Conservation (phyloP, 2,329 filamentous ascomycete species). For the Scedosporium minutisporum region DNA sequence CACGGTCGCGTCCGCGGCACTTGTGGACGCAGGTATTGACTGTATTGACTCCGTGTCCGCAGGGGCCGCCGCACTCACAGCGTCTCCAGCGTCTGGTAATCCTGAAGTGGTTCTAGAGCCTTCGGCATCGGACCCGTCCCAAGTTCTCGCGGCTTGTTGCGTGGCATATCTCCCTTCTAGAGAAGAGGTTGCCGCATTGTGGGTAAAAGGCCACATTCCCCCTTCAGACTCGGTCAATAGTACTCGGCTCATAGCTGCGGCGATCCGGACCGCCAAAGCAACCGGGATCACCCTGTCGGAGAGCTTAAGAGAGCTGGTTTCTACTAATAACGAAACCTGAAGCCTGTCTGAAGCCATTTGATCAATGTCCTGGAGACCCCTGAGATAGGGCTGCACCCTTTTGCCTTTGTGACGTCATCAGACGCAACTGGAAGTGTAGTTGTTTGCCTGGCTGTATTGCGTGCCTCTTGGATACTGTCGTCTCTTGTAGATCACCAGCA, state of each 20-base stretch:
- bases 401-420: too few species aligned
- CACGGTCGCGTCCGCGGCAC: constrained; percentile 83
- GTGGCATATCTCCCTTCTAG: constrained; percentile 79
- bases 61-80: constrained; percentile 69
- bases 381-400: too few species aligned
- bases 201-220: constrained; percentile 68
- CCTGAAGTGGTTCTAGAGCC: constrained; percentile 65
- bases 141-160: constrained; percentile 74
- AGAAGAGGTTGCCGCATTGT: constrained; percentile 89
- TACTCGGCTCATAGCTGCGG: constrained; percentile 25
- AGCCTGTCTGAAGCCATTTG: too few species aligned
- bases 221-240: constrained; percentile 25
- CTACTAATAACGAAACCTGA: neutral
- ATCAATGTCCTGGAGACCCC: too few species aligned
- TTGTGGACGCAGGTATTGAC: constrained; percentile 91
- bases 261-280: constrained; percentile 31
- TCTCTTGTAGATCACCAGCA: too few species aligned
- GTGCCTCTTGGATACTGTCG: too few species aligned
- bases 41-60: constrained; percentile 85
- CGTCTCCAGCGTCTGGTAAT: constrained; percentile 29
- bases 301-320: constrained; percentile 25
- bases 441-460: too few species aligned
- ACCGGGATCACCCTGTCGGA: constrained; percentile 19
- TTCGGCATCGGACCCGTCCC: constrained; percentile 67
- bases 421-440: too few species aligned